Conservation (phyloP, 495 filamentous ascomycete genomes). For the Penicillium bovifimosum region DNA sequence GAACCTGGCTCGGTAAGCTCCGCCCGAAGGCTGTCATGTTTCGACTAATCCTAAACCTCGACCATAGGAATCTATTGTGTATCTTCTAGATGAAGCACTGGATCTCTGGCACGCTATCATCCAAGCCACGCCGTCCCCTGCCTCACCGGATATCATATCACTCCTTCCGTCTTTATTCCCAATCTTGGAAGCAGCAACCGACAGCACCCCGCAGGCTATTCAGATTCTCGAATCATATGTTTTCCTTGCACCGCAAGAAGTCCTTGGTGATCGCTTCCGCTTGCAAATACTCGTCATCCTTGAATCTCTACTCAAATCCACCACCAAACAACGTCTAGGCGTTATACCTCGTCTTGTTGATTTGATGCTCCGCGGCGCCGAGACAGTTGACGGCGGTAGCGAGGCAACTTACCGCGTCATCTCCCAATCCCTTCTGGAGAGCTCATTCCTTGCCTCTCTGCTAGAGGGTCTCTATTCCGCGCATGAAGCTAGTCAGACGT, state of each 20-base stretch:
- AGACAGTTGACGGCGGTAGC: constrained; percentile 64
- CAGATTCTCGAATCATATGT: constrained; percentile 77
- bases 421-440: constrained; percentile 62
- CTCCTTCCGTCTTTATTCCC: constrained; percentile 65
- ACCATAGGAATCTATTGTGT: constrained; percentile 61
- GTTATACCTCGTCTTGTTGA: constrained; percentile 64
- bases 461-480: constrained; percentile 66
- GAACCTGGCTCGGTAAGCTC: constrained; percentile 64
- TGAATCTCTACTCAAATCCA: constrained; percentile 44
- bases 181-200: constrained; percentile 63
- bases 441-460: constrained; percentile 58
- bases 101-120: constrained; percentile 83
- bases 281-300: constrained; percentile 53
- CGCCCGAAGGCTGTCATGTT: neutral
- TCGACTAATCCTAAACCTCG: neutral
- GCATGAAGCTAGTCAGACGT: constrained; percentile 67
- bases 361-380: constrained; percentile 62
- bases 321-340: constrained; percentile 61
- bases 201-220: constrained; percentile 62
- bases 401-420: constrained; percentile 57
- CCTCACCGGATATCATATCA: constrained; percentile 58
- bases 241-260: constrained; percentile 65
- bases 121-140: constrained; percentile 59
- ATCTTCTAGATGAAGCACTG: constrained; percentile 86
- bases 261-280: constrained; percentile 62